Conservation (phyloP, 208 protist species). For the Acanthamoeba rhysodes region DNA sequence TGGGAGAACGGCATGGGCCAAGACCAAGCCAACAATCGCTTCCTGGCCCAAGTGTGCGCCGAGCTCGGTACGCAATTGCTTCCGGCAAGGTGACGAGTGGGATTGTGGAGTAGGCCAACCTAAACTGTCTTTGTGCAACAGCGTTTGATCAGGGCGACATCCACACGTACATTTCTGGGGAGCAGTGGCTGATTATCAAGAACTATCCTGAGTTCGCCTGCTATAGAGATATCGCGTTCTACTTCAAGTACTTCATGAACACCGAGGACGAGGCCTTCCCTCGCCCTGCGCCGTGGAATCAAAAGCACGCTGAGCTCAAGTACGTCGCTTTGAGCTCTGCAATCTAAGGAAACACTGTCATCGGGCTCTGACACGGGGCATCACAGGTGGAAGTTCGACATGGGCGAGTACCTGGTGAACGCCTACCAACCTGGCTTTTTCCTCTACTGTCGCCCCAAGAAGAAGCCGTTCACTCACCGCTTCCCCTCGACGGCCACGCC, state of each 20-base stretch:
- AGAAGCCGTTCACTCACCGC: constrained; percentile 62
- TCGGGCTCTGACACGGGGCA: not conserved
- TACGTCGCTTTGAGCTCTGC: constrained; percentile 16
- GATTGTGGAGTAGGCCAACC: too few species aligned
- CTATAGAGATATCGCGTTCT: constrained; percentile 88
- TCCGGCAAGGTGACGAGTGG: not conserved
- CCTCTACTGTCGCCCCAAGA: constrained; percentile 72
- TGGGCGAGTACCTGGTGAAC: constrained; percentile 68
- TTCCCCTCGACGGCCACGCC: constrained; percentile 72
- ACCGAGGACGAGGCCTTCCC: constrained; percentile 84
- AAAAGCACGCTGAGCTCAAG: constrained; percentile 73
- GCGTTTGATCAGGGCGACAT: constrained; percentile 74
- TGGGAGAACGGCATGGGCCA: constrained; percentile 71
- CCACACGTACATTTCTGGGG: constrained; percentile 81
- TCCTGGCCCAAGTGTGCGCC: constrained; percentile 44
- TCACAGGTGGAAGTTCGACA: constrained; percentile 51
- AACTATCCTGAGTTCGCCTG: constrained; percentile 85
- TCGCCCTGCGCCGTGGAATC: constrained; percentile 79
- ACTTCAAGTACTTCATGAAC: constrained; percentile 89
- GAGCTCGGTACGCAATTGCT: constrained; percentile 22
- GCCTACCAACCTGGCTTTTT: constrained; percentile 37
- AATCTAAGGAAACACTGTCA: not conserved
- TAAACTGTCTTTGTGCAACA: not conserved
- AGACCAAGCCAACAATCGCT: constrained; percentile 40
- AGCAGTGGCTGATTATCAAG: constrained; percentile 78